Base-by-base conservation (phyloP, 176 grass and related monocot species). In the Phragmites australis region DNA sequence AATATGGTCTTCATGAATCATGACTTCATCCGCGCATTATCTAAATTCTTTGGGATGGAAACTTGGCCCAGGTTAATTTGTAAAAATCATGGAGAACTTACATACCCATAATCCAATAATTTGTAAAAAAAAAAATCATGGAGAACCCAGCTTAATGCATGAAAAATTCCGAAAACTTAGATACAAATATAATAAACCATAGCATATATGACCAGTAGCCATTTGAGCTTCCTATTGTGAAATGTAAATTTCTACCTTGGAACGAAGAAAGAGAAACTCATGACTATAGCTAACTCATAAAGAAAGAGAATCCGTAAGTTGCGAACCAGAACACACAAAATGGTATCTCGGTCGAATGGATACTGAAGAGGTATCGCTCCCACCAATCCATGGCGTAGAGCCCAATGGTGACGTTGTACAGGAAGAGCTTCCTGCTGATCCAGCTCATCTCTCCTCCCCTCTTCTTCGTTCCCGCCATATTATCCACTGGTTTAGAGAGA, bases 311-410 rank as follows among this genome's bases (percentile, higher is more conserved):
- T 1, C 1, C 14, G 25, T 0, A 47, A 68, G 4, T 3, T 45
- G 23, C 1, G 4, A 19, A 8, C 8, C 22, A 46, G 19, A 31
- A 60, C 8, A 23, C 14, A 70, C n/a, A n/a, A n/a, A n/a, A n/a
- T n/a, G n/a, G n/a, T n/a, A n/a, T n/a, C n/a, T n/a, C n/a, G n/a
- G n/a, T n/a, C n/a, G n/a, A n/a, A n/a, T n/a, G 85, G 85, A 87
- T 87, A 87, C 85, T 87, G 77, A 76, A 87, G 19, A 87, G 78
- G 70, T 69, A 87, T 17, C 78, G n/a, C 78, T 87, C 78, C 85
- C 78, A 87, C 78, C 70, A 81, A 67, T 87, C 85, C 49, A 87
- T n/a, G 61, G 1, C 63, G 60, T 81, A 87, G 69, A 81, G 78
- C 6, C 85, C 78, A 14, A 87, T 5, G 60, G 85, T 81, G 61